phyloP scores from a whole-genome alignment of 2,329 filamentous ascomycete genomes.

The Cyphellophora attinorum region DNA sequence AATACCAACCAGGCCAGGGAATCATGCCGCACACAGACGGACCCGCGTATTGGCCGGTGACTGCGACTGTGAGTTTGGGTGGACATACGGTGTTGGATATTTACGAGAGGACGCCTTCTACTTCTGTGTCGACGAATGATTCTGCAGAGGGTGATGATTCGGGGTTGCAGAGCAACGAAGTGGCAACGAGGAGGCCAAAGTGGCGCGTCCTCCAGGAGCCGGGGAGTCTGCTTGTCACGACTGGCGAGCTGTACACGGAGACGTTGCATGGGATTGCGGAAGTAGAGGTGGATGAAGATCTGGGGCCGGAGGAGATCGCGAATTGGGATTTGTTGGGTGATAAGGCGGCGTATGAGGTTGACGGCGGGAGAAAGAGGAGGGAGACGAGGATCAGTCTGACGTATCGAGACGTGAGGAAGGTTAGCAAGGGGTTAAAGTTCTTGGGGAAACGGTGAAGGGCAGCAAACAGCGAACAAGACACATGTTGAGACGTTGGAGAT shows the following conservation, averaged over 20 bases:
- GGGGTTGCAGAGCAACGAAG: too few species aligned
- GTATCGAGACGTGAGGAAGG: constrained; percentile 72
- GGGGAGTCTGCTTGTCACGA: constrained; percentile 57
- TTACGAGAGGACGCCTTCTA: constrained; percentile 50
- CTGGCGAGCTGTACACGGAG: constrained; percentile 42
- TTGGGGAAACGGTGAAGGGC: constrained; percentile 12
- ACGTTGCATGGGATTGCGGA: constrained; percentile 52
- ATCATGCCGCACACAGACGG: constrained; percentile 98
- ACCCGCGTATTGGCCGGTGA: constrained; percentile 72
- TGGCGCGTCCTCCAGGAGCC: constrained; percentile 71
- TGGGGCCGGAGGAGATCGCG: constrained; percentile 39
- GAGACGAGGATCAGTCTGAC: constrained; percentile 50
- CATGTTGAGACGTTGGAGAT: too few species aligned
- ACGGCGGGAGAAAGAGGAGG: too few species aligned
- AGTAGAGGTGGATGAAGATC: constrained; percentile 50
- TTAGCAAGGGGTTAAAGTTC: constrained; percentile 41
- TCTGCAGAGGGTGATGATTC: too few species aligned
- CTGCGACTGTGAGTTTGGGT: constrained; percentile 83
- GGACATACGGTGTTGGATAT: constrained; percentile 70
- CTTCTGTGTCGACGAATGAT: too few species aligned
- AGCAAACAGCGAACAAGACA: too few species aligned
- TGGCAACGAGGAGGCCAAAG: constrained; percentile 23
- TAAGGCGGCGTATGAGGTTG: constrained; percentile 21
- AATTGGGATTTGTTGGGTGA: constrained; percentile 50
- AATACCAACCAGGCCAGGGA: constrained; percentile 79